Evolutionary conservation across 2,329 filamentous ascomycete species (phyloP), one percentile per base, ranked within the genome.

Genomic region (Fusarium tricinctum): DNA sequence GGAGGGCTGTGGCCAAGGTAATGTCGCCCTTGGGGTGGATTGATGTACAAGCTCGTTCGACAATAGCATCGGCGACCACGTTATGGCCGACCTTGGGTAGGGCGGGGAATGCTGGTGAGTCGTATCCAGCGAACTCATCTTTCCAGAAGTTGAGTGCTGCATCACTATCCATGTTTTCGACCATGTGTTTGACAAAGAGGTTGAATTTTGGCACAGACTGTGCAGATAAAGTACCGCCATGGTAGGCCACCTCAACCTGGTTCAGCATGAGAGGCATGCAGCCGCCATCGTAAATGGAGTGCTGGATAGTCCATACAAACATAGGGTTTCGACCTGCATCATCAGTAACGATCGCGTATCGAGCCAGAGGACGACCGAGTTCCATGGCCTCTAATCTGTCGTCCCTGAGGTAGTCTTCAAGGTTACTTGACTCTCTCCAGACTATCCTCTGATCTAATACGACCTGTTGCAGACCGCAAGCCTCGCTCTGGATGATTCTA

Each of bases 231-330:
- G 32, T 14, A n/a, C 39, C 39, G 26, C 14, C 30, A 17, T 15
- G 23, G 12, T 49, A 49, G 3, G 46, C 52, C 22, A 3, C 38
- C 17, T 56, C 57, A 22, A 58, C 35, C 26, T 52, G 35, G 2
- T 20, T 47, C 38, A 38, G 58, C 13, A 74, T 64, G 6, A 84
- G 70, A 5, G 80, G 79, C 79, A 83, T 81, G 1, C 79, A 82
- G 81, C 83, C 85, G 14, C 84, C 84, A 47, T 87, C 85, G 56
- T 86, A 86, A 1, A 85, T 72, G 17, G 80, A 80, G 61, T 86
- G 84, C 23, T 74, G 72, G 23, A 66, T 57, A 3, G 62, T 65
- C 66, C 59, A 71, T n/a, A 71, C 44, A 22, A 72, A 59, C 17
- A 32, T 49, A n/a, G 44, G 13, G 3, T 40, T 56, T 2, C 23